Evolutionary conservation across 257 asterid species (phyloP), one percentile per base, ranked within the genome.

Genomic region (Scutellaria baicalensis): DNA sequence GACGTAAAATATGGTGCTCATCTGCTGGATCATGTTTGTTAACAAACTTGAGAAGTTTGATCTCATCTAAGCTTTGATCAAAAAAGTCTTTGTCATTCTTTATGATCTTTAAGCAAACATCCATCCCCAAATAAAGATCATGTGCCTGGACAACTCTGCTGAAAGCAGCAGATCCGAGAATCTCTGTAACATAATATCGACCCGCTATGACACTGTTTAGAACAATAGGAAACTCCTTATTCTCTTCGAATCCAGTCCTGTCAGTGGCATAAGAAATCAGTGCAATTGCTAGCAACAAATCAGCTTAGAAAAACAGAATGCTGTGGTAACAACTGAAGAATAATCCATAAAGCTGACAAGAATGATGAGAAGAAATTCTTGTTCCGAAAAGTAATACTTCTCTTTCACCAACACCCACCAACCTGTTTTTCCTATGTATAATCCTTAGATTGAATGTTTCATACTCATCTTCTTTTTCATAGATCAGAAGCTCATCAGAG

Each of bases 211-310:
- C 79, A 72, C 83, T 85, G 68, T 85, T 87, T 59, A 89, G 73
- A 59, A 92, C 84, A 49, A 92, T 83, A 9, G 92, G 98, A 44
- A 92, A 78, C 68, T 92, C 98, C 83, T 86, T 89, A 76, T 82
- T 79, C 80, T 87, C 98, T 78, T 92, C 98, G 48, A 89, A 92
- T 31, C 98, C 98, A 4, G 98, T 92, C 95, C 96, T 91, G 86
- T 35, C 33, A 70, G 81, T 78, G 69, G 69, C 73, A 71, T 39
- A 75, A 68, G 40, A 79, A 70, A 70, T 81, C 45, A 82, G 70
- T 72, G 66, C 55, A 71, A 66, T 48, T 67, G 49, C 74, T 69
- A 48, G 62, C 76, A 58, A 59, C 65, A 77, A 75, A 77, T 58
- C 68, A 78, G 69, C 71, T 10, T 7, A 31, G 33, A 60, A 0